These are phyloP conservation scores for Lanmaoa pseudosensibilis DNA, from an alignment of 768 basidiomycete species.

Conservation along the genomic window DNA sequence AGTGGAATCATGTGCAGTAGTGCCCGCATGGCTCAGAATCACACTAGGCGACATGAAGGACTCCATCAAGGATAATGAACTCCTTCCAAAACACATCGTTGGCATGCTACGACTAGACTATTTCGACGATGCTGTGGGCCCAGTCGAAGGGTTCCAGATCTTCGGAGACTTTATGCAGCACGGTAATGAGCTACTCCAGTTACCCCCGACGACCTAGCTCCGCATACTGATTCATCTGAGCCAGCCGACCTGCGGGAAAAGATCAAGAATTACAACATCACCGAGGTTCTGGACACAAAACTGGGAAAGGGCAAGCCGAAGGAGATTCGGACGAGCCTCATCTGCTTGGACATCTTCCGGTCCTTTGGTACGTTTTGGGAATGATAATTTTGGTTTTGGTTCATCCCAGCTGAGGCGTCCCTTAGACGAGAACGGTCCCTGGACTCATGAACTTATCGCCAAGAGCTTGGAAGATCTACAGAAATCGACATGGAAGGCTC, in stretches of 20 bases:
- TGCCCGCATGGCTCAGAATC: background rate
- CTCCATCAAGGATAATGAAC: constrained; percentile 3
- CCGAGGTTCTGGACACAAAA: constrained; percentile 17
- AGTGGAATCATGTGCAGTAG: background rate
- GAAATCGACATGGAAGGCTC: constrained; percentile 12
- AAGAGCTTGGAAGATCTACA: constrained; percentile 7
- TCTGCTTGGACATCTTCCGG: constrained; percentile 24
- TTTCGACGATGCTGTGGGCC: constrained; percentile 27
- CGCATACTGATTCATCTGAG: background rate
- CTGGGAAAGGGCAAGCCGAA: constrained; percentile 11
- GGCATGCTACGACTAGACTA: constrained; percentile 25
- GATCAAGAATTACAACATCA: constrained; percentile 16
- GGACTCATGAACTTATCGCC: constrained; percentile 14
- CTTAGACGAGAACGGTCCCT: constrained; percentile 10
- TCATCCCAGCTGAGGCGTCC: background rate
- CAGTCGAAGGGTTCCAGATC: constrained; percentile 26
- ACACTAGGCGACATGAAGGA: constrained; percentile 16
- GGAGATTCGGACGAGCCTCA: constrained; percentile 24
- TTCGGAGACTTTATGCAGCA: constrained; percentile 23
- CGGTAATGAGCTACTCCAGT: constrained; percentile 5
- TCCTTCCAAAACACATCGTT: constrained; percentile 19
- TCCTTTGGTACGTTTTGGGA: constrained; percentile 15
- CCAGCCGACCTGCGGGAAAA: constrained; percentile 16
- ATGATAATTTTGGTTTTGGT: too few relatives aligned
- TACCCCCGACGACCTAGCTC: background rate